Base-by-base conservation (phyloP, 805 yeast genomes). In the Martiniozyma abietophila region DNA sequence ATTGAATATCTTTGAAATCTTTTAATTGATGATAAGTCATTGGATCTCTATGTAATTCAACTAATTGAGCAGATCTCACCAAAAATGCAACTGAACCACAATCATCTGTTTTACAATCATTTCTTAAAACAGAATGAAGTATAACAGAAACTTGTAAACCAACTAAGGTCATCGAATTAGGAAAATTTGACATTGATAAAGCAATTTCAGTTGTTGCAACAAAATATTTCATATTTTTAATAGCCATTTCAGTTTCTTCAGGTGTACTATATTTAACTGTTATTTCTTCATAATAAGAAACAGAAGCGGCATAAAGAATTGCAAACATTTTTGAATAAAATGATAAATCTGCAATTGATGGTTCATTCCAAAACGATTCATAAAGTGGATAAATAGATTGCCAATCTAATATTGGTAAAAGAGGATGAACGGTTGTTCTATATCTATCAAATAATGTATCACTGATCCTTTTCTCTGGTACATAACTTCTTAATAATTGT, bases 41-140 rank as follows among this genome's bases (percentile, higher is more conserved):
- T 3, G 81, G 80, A 43, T 75, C 81, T 47, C 74, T 65, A 43
- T 75, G 74, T 19, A 75, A 49, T 35, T 71, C 72, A 21, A 72
- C 55, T 28, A 68, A 58, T 44, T 74, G 76, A 1, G 78, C 76
- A 40, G 71, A 68, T 28, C 80, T 50, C 3, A 73, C 70, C 29
- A 74, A 64, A 19, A 65, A 67, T 1, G 77, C 68, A 62, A 72
- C 67, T 35, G 50, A 43, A 63, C 76, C 62, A 68, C 67, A 18
- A 70, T 63, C 25, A 71, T 70, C 23, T 69, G 79, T 43, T 69
- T 73, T 27, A 73, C 80, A 19, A 70, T 61, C 8, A 71, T 68
- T 20, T 69, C 71, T 47, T 64, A 76, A 33, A 64, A 62, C 31
- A 66, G 59, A 12, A 69, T 75, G 46, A 61, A 71, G 24, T 68